These are phyloP conservation scores for Asclepias syriaca DNA, from an alignment of 257 asterid genomes.

Conservation along the genomic window DNA sequence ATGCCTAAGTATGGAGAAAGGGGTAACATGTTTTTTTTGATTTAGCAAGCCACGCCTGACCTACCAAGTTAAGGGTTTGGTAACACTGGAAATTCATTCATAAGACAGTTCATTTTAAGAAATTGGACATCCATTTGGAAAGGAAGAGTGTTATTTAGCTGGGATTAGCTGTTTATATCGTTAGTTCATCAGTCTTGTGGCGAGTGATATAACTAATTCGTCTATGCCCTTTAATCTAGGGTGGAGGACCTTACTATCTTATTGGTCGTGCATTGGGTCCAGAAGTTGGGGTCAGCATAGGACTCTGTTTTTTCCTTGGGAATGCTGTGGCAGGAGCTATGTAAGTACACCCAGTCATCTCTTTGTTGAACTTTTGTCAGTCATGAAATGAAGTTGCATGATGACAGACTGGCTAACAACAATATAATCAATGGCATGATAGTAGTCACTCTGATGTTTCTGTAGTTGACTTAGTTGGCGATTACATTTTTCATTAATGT, in stretches of 20 bases:
- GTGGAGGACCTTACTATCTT: slow-evolving; percentile 99
- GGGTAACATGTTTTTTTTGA: neutral
- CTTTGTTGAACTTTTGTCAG: neutral
- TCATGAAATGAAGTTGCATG: neutral
- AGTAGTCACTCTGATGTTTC: neutral
- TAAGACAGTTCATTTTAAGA: neutral
- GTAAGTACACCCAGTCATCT: slow-evolving; percentile 51
- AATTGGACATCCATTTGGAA: neutral
- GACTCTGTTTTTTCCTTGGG: slow-evolving; percentile 97
- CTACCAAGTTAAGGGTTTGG: neutral
- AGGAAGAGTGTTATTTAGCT: neutral
- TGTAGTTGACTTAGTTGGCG: neutral
- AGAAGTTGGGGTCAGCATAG: slow-evolving; percentile 99
- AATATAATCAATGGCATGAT: neutral
- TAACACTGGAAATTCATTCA: neutral
- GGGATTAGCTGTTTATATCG: neutral
- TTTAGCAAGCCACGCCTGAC: neutral
- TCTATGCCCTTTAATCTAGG: slow-evolving; percentile 39
- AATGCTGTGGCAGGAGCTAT: slow-evolving; percentile 98
- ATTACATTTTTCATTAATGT: neutral
- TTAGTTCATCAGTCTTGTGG: neutral
- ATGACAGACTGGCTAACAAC: slow-evolving; percentile 4
- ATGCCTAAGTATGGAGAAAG: neutral
- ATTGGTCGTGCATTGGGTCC: slow-evolving; percentile 99
- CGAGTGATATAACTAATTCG: neutral